These are phyloP conservation scores for Ciborinia camelliae DNA, from an alignment of 2,329 filamentous ascomycete genomes.

Conservation along the genomic window DNA sequence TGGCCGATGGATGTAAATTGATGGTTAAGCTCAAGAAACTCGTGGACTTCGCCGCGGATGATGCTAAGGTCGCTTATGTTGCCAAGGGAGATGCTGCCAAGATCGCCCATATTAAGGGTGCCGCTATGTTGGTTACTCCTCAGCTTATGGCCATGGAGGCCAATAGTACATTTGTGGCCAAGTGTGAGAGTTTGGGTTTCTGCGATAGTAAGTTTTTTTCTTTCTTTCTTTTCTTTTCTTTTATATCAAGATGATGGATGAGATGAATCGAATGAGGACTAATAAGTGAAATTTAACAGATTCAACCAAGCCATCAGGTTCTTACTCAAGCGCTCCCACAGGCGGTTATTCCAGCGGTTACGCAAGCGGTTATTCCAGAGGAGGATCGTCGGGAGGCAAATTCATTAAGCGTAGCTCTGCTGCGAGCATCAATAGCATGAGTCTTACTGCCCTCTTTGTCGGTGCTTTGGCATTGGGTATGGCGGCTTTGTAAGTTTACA, in stretches of 20 bases:
- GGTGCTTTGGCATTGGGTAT: background rate
- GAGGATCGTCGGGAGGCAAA: too few species aligned
- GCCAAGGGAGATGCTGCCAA: conserved; percentile 41
- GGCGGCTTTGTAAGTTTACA: background rate
- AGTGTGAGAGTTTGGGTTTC: conserved; percentile 11
- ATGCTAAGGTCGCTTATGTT: conserved; percentile 37
- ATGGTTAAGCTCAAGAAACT: conserved; percentile 19
- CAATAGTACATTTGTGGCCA: conserved; percentile 40
- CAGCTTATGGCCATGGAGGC: conserved; percentile 36
- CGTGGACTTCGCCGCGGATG: conserved; percentile 39
- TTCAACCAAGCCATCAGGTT: too few species aligned
- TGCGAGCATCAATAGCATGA: background rate
- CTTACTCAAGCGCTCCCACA: too few species aligned
- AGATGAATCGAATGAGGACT: background rate
- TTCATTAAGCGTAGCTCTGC: background rate
- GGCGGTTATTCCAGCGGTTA: too few species aligned
- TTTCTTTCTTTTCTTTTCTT: background rate
- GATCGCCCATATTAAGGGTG: conserved; percentile 40
- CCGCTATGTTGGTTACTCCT: conserved; percentile 36
- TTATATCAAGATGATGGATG: background rate
- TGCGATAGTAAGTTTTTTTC: background rate
- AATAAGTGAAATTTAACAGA: background rate
- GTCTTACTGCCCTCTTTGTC: background rate
- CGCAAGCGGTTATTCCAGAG: too few species aligned
- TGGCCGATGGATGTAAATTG: conserved; percentile 16